Base-by-base conservation (phyloP, 345 rosid species). In the Acer yangbiense region DNA sequence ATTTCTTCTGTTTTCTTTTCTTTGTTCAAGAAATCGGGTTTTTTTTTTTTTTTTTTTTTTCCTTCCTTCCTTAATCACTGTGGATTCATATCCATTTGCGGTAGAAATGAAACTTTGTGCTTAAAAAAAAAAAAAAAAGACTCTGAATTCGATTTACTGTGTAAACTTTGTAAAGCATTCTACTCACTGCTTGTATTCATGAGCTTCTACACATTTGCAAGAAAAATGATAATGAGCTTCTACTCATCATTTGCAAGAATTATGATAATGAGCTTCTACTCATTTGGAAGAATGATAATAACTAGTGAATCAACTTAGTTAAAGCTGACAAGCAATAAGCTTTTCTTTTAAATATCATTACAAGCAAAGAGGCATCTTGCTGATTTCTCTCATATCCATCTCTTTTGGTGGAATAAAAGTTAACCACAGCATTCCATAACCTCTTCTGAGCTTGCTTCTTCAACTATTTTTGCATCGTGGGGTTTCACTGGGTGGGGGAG, bases 401-500 rank as follows among this genome's bases (percentile, higher is more conserved):
- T 29, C 32, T 50, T 32, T 65, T 11, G 13, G 21, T 29, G 50
- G 71, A 32, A 17, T 3, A 67, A 12, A 17, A 14, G 43, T 27
- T 23, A 0, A 46, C 2, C 27, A 25, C 35, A 52, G 32, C 2
- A 21, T 14, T 3, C 11, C 21, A 35, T 48, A 21, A 54, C 13
- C 63, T 13, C 16, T 50, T 6, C 7, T 57, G 41, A 57, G 16
- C 21, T 62, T 21, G 41, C 46, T 61, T 27, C 65, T 18, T 27
- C 71, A 77, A 32, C 60, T 67, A 23, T 65, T 71, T 79, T 87
- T 87, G 85, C 81, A 73, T 52, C 80, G 81, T 5, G 94, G 89
- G 63, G 89, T 85, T 88, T 90, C 90, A 32, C 84, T 81, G 1
- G 90, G 83, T 17, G 90, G 88, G 60, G 87, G 88, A 58, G 99